Base-by-base conservation (phyloP, 2,329 filamentous ascomycete species). In the Phialophora tarda region DNA sequence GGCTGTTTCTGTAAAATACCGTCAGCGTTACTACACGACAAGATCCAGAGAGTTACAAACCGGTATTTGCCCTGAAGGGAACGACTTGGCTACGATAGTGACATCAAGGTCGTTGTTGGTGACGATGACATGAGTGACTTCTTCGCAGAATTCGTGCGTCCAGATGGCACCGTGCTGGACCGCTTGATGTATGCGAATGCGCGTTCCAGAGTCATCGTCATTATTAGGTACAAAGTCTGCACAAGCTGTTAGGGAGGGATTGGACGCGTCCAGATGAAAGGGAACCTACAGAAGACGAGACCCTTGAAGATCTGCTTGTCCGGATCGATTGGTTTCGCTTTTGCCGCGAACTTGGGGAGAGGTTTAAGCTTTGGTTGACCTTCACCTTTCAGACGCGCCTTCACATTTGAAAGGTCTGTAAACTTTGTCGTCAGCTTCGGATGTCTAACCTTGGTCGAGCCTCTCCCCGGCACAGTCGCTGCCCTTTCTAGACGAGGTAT, bases 211-310 rank as follows among this genome's bases (percentile, higher is more conserved):
- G 34, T 89, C 86, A 55, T 90, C 84, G 69, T 94, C 89, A 69
- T 92, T 87, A 71, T 95, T 91, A 0, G 93, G 94, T 5, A 96
- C 86, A 75, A 95, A 97, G 78, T 87, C 82, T 84, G 34, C 30
- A 5, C n/a, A 6, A 26, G 7, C 21, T 8, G 41, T 71, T 41
- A 70, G 63, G 23, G 14, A 23, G 14, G 8, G 34, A 21, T 56
- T 10, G 30, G 30, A 30, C 30, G 30, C 7, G 30, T 1, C 26
- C n/a, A 28, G 5, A 41, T 44, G 57, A 57, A 41, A 50, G 21
- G 58, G 28, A 5, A 74, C 80, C 65, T 60, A 82, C 80, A 91
- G 70, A 92, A 89, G 0, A 79, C 76, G n/a, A 91, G 76, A 0
- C 79, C 83, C 53, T 80, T 83, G 74, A 93, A 89, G 4, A 91